Conservation (phyloP, 2,329 filamentous ascomycete genomes). For the Colletotrichum sp. region DNA sequence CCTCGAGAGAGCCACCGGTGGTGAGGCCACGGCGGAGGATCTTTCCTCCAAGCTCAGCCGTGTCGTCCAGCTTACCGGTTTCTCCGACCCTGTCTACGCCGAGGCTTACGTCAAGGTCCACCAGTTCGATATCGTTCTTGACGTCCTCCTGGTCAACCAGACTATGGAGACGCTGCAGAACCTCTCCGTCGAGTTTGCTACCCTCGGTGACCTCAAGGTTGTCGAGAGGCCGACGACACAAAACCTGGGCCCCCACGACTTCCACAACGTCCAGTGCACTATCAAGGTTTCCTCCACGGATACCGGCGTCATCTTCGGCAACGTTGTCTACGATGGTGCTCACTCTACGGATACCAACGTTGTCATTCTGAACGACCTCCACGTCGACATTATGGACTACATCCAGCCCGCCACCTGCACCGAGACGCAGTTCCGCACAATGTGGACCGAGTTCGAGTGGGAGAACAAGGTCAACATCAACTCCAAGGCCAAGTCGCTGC, state of each 20-base stretch:
- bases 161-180: conserved; percentile 97
- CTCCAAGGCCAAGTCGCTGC: conserved; percentile 89
- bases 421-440: conserved; percentile 98
- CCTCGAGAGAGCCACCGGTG: conserved; percentile 91
- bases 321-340: conserved; percentile 95
- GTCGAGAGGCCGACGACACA: conserved; percentile 96
- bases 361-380: conserved; percentile 96
- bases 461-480: conserved; percentile 99
- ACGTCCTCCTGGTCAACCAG: conserved; percentile 96
- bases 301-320: conserved; percentile 98
- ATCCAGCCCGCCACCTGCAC: conserved; percentile 97
- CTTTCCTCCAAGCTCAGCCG: conserved; percentile 92
- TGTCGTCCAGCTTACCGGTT: conserved; percentile 96
- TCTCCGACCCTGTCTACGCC: conserved; percentile 98
- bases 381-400: conserved; percentile 99
- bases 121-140: conserved; percentile 97
- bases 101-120: conserved; percentile 99
- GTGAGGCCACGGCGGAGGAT: conserved; percentile 83
- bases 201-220: conserved; percentile 94
- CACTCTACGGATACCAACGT: conserved; percentile 94
- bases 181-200: conserved; percentile 97
- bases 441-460: conserved; percentile 99
- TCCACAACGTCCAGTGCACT: conserved; percentile 97
- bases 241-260: conserved; percentile 93
- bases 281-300: conserved; percentile 99